phyloP scores from a whole-genome alignment of 805 yeast genomes.

The Candida golubevii region DNA sequence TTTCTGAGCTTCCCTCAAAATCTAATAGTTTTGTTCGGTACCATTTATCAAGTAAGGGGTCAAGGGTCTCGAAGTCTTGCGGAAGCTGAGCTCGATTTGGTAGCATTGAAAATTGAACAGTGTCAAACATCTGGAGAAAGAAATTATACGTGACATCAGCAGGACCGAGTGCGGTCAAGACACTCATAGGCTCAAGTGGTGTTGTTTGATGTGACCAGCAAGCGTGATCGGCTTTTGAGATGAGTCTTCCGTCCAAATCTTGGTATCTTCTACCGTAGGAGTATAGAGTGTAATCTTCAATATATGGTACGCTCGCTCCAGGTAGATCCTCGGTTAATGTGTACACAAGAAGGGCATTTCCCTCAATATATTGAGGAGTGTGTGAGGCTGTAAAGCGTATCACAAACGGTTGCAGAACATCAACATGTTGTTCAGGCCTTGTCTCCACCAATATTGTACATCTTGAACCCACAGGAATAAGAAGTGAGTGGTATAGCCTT shows the following conservation, averaged over 20 bases:
- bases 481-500: conserved; percentile 20
- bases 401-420: conserved; percentile 17
- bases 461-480: conserved; percentile 31
- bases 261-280: conserved; percentile 19
- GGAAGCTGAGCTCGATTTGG: conserved; percentile 17
- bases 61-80: conserved; percentile 22
- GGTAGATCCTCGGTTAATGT: conserved; percentile 7
- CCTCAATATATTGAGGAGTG: conserved; percentile 28
- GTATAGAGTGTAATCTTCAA: not conserved
- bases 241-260: conserved; percentile 20
- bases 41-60: conserved; percentile 15
- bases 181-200: conserved; percentile 14
- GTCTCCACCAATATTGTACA: conserved; percentile 25
- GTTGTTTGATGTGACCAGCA: conserved; percentile 18
- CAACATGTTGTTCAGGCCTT: conserved; percentile 12
- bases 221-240: conserved; percentile 8
- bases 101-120: conserved; percentile 25
- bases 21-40: not conserved
- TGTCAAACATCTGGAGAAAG: conserved; percentile 28
- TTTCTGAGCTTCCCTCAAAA: not conserved
- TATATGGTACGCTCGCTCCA: too few relatives aligned
- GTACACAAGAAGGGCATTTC: conserved; percentile 22
- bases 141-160: conserved; percentile 27
- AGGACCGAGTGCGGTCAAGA: conserved; percentile 7
- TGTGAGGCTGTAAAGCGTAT: conserved; percentile 27